Evolutionary conservation across 805 yeast species (phyloP).

Genomic region (Candida easanensis): DNA sequence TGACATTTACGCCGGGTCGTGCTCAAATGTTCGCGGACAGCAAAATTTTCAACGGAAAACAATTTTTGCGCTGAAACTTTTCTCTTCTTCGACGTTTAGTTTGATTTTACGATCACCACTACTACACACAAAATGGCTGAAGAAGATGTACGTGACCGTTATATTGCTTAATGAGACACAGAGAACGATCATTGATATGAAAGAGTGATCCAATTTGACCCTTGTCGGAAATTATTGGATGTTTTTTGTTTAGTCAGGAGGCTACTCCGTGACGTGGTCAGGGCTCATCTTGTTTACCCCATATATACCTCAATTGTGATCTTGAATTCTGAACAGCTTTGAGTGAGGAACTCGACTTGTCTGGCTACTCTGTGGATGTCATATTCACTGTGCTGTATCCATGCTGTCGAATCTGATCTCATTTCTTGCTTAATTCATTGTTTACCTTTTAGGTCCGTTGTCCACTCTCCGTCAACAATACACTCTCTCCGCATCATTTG

Average conservation of each 20-base stretch:
- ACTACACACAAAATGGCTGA: constrained; percentile 27
- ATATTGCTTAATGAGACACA: not conserved
- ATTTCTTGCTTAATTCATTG: not conserved
- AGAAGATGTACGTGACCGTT: constrained; percentile 27
- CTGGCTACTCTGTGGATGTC: constrained; percentile 3
- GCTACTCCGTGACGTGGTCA: not conserved
- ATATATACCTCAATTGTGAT: no score
- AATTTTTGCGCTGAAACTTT: constrained; percentile 4
- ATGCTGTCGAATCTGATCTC: not conserved
- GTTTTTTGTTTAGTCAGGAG: no score
- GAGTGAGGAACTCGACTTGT: not conserved
- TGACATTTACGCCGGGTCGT: constrained; percentile 5
- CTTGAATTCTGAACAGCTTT: not conserved
- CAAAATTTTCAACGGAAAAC: constrained; percentile 6
- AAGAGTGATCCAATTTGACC: not conserved
- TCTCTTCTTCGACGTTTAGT: not conserved
- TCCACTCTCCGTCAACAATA: no score
- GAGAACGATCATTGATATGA: not conserved
- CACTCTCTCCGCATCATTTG: not conserved
- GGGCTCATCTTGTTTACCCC: not conserved
- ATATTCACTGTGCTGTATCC: constrained; percentile 2
- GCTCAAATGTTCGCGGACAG: constrained; percentile 5
- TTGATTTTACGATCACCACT: not conserved
- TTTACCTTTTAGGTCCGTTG: not conserved
- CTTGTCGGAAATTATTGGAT: no score